Percentiles rank a stretch among this genome's conserved stretches.
Conservation (phyloP, 2,329 filamentous ascomycete genomes). For the Nothophoma quercina region DNA sequence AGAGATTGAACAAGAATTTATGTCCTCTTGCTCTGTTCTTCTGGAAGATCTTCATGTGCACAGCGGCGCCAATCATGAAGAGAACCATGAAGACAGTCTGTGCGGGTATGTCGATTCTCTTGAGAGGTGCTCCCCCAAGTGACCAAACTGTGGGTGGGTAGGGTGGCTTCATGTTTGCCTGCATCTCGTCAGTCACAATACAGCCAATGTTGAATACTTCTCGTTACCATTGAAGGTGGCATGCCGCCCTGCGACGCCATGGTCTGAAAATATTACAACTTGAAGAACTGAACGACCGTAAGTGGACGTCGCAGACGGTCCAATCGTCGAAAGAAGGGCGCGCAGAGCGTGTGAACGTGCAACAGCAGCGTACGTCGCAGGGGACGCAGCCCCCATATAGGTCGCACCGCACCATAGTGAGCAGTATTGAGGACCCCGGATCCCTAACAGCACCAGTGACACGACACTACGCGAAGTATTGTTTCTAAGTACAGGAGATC, state of each 20-base stretch:
- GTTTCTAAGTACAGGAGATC: conserved; percentile 21
- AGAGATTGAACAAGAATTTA: conserved; percentile 51
- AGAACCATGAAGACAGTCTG: conserved; percentile 52
- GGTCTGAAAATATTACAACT: background rate
- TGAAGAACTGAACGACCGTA: background rate
- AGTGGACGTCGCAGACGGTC: background rate
- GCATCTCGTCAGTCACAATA: conserved; percentile 10
- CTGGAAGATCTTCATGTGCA: conserved; percentile 54
- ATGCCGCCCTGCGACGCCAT: conserved; percentile 25
- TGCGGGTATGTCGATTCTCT: conserved; percentile 51
- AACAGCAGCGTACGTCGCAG: conserved; percentile 3
- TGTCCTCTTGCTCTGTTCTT: conserved; percentile 49
- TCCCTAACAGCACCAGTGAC: conserved; percentile 8
- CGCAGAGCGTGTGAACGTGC: background rate
- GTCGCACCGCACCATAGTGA: conserved; percentile 11
- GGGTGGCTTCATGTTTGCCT: conserved; percentile 35
- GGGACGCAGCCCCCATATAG: conserved; percentile 23
- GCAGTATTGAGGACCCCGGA: background rate
- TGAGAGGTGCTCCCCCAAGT: conserved; percentile 49
- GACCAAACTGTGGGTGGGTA: conserved; percentile 41
- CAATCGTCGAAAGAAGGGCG: background rate
- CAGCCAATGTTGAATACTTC: background rate
- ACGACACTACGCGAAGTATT: conserved; percentile 12
- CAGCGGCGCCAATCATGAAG: conserved; percentile 50
- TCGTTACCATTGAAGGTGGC: conserved; percentile 23